Percentiles rank a stretch among this genome's conserved stretches.
phyloP scores from a whole-genome alignment of 768 basidiomycete species.

The Russula griseocarnosa region DNA sequence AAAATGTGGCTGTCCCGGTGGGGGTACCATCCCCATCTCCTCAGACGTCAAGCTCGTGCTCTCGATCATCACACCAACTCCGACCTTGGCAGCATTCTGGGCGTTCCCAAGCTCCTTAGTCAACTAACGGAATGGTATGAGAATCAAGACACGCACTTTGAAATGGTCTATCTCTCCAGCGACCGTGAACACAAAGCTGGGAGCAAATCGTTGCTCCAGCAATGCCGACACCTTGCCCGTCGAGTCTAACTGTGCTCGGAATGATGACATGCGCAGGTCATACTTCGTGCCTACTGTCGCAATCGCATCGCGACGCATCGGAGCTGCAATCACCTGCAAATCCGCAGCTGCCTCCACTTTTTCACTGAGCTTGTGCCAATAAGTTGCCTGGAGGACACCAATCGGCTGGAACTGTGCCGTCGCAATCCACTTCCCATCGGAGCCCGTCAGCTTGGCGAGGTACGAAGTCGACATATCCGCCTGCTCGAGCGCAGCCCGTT shows the following conservation, averaged over 20 bases:
- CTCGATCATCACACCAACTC: constrained; percentile 98
- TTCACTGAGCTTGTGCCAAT: constrained; percentile 94
- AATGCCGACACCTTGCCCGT: constrained; percentile 93
- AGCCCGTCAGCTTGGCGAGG: constrained; percentile 71
- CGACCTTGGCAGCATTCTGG: constrained; percentile 90
- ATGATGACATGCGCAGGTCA: constrained; percentile 89
- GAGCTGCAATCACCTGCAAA: constrained; percentile 74
- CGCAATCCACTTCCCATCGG: constrained; percentile 83
- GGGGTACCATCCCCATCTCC: constrained; percentile 56
- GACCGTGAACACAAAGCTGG: constrained; percentile 90
- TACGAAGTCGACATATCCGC: constrained; percentile 71
- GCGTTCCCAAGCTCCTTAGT: constrained; percentile 3
- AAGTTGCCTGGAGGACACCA: constrained; percentile 84
- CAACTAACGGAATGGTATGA: constrained; percentile 1
- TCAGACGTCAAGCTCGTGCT: constrained; percentile 74
- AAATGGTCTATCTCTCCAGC: constrained; percentile 98
- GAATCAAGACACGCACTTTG: constrained; percentile 55
- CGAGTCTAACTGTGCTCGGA: constrained; percentile 92
- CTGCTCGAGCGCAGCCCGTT: constrained; percentile 68
- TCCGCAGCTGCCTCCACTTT: constrained; percentile 98
- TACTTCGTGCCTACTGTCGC: constrained; percentile 96
- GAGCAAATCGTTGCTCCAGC: constrained; percentile 94
- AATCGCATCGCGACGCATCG: constrained; percentile 80
- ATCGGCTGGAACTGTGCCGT: constrained; percentile 82
- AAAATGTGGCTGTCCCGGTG: constrained; percentile 29